Conservation (phyloP, 352 stramenopile genomes). For the Phytophthora sp. region DNA sequence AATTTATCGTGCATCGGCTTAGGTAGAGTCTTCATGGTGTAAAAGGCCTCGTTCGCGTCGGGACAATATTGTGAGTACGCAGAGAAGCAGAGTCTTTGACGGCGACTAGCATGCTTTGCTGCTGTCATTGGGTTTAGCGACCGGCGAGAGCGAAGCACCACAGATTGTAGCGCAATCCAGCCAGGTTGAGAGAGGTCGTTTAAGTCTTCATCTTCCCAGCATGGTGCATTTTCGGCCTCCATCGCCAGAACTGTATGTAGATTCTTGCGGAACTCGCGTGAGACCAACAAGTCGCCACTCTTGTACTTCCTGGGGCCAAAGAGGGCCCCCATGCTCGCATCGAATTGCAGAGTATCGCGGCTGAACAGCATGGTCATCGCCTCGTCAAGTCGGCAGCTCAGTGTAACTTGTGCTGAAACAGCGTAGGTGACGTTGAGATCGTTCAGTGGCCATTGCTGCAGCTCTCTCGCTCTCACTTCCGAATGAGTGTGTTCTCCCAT, state of each 20-base stretch:
- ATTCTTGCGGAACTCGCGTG: constrained; percentile 38
- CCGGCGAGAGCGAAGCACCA: constrained; percentile 46
- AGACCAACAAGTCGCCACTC: constrained; percentile 56
- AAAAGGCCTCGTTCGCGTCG: constrained; percentile 55
- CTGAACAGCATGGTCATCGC: constrained; percentile 71
- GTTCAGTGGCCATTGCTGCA: constrained; percentile 47
- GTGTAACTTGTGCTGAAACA: constrained; percentile 54
- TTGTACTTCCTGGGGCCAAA: constrained; percentile 63
- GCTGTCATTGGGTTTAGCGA: constrained; percentile 41
- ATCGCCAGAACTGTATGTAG: constrained; percentile 22
- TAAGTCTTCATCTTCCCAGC: constrained; percentile 35
- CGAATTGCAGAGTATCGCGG: constrained; percentile 55
- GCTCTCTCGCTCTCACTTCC: constrained; percentile 18
- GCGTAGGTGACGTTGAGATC: constrained; percentile 59
- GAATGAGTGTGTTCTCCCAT: constrained; percentile 22
- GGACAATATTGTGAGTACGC: constrained; percentile 55
- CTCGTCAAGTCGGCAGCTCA: constrained; percentile 61
- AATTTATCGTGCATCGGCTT: constrained; percentile 49
- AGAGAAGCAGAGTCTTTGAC: constrained; percentile 66
- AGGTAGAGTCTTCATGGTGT: constrained; percentile 71
- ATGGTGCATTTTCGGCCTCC: constrained; percentile 16
- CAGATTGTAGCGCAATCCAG: constrained; percentile 55
- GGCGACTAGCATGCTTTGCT: constrained; percentile 39
- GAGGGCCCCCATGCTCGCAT: constrained; percentile 60
- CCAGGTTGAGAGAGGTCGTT: constrained; percentile 36